phyloP scores from a whole-genome alignment of 306 rosid species.

The Psophocarpus tetragonolobus region DNA sequence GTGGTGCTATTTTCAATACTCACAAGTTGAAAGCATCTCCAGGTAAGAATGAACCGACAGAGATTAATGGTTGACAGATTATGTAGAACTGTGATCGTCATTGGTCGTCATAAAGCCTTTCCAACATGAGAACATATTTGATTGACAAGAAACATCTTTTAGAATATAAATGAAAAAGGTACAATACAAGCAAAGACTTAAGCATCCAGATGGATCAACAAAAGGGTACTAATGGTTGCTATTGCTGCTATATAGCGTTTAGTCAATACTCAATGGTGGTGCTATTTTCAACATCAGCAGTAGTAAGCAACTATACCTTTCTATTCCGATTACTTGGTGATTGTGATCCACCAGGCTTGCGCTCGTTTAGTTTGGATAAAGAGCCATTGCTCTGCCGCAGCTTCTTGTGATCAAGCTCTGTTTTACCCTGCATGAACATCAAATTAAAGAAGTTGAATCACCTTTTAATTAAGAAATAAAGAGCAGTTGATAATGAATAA shows the following conservation, averaged over 20 bases:
- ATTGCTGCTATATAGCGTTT: not conserved
- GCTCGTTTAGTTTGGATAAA: constrained; percentile 50
- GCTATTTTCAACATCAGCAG: constrained; percentile 17
- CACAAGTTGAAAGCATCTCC: too few species aligned
- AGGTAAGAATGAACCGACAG: not conserved
- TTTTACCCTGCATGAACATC: constrained; percentile 49
- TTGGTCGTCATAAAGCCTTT: constrained; percentile 2
- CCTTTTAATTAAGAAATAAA: not conserved
- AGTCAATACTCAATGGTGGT: not conserved
- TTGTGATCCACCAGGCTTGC: constrained; percentile 36
- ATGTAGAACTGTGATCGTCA: not conserved
- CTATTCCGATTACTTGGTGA: constrained; percentile 40
- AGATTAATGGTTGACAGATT: constrained; percentile 16
- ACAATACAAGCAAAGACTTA: constrained; percentile 2
- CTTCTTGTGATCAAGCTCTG: constrained; percentile 44
- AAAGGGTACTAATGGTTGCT: constrained; percentile 2
- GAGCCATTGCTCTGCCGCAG: constrained; percentile 40
- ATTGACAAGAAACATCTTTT: constrained; percentile 1
- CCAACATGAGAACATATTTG: not conserved
- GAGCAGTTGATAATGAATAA: not conserved
- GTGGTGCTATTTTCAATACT: not conserved
- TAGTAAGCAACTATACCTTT: constrained; percentile 49
- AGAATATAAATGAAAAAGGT: not conserved
- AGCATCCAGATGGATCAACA: constrained; percentile 17
- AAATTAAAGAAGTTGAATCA: constrained; percentile 18